Evolutionary conservation across 208 protist genomes (phyloP).

Genomic region (Trypanosoma melophagium): DNA sequence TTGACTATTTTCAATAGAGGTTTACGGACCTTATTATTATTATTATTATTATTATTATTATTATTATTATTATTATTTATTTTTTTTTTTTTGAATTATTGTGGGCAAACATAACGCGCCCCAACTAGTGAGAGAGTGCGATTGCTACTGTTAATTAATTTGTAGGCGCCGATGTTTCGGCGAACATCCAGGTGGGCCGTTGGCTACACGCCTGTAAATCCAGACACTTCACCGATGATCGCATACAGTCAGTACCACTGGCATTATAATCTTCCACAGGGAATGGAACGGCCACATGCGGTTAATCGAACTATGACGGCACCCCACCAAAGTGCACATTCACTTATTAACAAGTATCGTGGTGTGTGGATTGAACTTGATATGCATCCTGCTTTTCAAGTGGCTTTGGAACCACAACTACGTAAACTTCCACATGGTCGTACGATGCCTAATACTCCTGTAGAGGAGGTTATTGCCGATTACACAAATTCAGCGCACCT

Average conservation of each 20-base stretch:
- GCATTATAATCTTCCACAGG: constrained; percentile 89
- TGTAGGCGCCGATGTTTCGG: constrained; percentile 46
- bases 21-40: no score
- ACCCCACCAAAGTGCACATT: constrained; percentile 64
- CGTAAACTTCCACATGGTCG: constrained; percentile 82
- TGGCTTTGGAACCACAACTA: constrained; percentile 79
- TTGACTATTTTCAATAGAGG: no score
- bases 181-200: constrained; percentile 41
- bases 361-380: constrained; percentile 84
- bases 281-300: constrained; percentile 77
- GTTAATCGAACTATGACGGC: constrained; percentile 78
- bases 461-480: constrained; percentile 74
- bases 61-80: no score
- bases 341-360: constrained; percentile 76
- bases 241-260: constrained; percentile 87
- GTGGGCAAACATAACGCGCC: not conserved
- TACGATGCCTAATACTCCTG: constrained; percentile 66
- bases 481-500: constrained; percentile 63
- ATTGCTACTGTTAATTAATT: constrained; percentile 1
- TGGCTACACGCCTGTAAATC: constrained; percentile 84
- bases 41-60: no score
- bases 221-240: constrained; percentile 88
- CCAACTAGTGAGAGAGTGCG: not conserved
- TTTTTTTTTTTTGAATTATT: no score
- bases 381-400: constrained; percentile 76